Evolutionary conservation across 2,329 filamentous ascomycete genomes (phyloP).

Genomic region (Pseudomassariella vexata): DNA sequence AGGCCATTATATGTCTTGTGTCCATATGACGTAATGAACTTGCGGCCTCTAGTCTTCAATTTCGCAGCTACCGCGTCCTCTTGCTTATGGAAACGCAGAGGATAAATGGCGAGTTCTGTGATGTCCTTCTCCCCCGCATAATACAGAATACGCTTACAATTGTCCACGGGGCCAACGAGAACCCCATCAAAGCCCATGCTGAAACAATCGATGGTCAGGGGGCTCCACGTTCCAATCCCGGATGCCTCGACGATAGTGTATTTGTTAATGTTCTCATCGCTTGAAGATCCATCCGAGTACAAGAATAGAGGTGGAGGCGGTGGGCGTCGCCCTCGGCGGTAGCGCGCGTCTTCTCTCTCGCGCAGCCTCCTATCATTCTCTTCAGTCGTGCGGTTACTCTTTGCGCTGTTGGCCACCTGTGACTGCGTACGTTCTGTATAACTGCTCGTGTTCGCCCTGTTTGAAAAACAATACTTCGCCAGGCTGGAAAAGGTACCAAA

Average conservation of each 20-base stretch:
- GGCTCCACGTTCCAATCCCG: constrained; percentile 4
- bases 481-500: constrained; percentile 5
- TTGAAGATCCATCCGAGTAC: no score
- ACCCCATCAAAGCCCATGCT: constrained; percentile 1
- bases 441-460: not conserved
- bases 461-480: constrained; percentile 4
- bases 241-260: no score
- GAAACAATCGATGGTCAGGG: constrained; percentile 5
- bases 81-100: constrained; percentile 3
- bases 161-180: constrained; percentile 2
- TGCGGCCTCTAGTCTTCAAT: not conserved
- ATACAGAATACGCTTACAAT: constrained; percentile 1
- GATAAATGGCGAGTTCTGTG: constrained; percentile 4
- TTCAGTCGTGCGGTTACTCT: no score
- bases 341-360: not conserved
- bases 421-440: constrained; percentile 4
- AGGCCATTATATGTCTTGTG: constrained; percentile 3
- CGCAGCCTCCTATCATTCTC: no score
- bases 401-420: constrained; percentile 4
- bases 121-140: constrained; percentile 6
- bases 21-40: constrained; percentile 1
- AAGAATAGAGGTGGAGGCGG: no score
- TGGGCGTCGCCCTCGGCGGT: no score
- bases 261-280: no score
- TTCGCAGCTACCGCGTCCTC: not conserved